Conservation (phyloP, 2,329 filamentous ascomycete genomes). For the Orbilia ellipsospora region DNA sequence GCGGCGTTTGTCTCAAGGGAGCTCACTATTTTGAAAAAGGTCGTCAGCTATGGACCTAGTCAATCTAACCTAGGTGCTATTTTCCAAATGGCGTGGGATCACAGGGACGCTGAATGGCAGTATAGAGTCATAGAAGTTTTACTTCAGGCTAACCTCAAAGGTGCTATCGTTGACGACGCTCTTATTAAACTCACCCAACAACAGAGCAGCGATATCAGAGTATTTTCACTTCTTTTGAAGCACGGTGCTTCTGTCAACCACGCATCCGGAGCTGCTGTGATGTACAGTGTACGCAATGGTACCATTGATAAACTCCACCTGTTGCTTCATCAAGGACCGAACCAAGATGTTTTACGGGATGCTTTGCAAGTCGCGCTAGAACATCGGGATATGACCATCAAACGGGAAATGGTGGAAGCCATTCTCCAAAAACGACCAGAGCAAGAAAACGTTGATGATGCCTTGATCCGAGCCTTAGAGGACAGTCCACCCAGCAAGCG, state of each 20-base stretch:
- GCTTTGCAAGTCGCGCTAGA: slow-evolving; percentile 44
- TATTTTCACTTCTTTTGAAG: slow-evolving; percentile 33
- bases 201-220: slow-evolving; percentile 22
- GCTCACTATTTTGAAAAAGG: slow-evolving; percentile 35
- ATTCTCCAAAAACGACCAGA: slow-evolving; percentile 40
- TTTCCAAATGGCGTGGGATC: slow-evolving; percentile 44
- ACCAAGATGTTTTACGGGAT: slow-evolving; percentile 21
- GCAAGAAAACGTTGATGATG: slow-evolving; percentile 35
- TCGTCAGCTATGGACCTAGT: slow-evolving; percentile 13
- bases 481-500: slow-evolving; percentile 34
- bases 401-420: slow-evolving; percentile 30
- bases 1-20: slow-evolving; percentile 41
- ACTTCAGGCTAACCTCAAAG: slow-evolving; percentile 30
- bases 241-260: slow-evolving; percentile 48
- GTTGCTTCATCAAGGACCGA: slow-evolving; percentile 30
- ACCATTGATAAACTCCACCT: slow-evolving; percentile 28
- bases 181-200: slow-evolving; percentile 45
- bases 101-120: slow-evolving; percentile 40
- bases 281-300: slow-evolving; percentile 26
- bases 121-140: slow-evolving; percentile 36
- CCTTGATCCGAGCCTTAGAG: slow-evolving; percentile 38
- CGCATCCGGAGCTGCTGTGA: slow-evolving; percentile 38
- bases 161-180: slow-evolving; percentile 34
- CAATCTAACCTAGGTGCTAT: slow-evolving; percentile 27
- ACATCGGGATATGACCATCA: slow-evolving; percentile 13